Evolutionary conservation across 495 filamentous ascomycete species (phyloP).

Genomic region (Glonium stellatum): DNA sequence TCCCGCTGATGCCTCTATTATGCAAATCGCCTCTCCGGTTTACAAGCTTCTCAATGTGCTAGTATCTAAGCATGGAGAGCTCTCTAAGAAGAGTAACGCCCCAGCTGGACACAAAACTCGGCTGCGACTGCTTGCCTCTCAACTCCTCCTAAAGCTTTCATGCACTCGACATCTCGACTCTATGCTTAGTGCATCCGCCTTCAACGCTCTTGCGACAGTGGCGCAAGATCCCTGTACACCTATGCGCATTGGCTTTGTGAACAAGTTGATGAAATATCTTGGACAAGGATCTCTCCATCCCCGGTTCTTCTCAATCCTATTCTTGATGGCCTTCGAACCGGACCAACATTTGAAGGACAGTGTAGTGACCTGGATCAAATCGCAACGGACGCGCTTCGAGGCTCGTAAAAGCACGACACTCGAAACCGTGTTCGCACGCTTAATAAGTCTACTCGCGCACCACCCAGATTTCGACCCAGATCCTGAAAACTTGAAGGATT

Average conservation of each 20-base stretch:
- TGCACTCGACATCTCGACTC: constrained; percentile 65
- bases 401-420: constrained; percentile 54
- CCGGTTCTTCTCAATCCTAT: constrained; percentile 82
- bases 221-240: constrained; percentile 68
- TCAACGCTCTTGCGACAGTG: constrained; percentile 71
- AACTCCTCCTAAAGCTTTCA: constrained; percentile 77
- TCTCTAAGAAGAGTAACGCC: constrained; percentile 66
- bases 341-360: constrained; percentile 56
- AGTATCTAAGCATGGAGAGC: constrained; percentile 66
- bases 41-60: constrained; percentile 72
- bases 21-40: constrained; percentile 57
- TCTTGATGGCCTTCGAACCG: constrained; percentile 87
- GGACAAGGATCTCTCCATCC: constrained; percentile 57
- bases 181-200: constrained; percentile 61
- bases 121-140: constrained; percentile 74
- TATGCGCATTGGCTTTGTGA: constrained; percentile 71
- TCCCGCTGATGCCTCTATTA: constrained; percentile 49
- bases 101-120: constrained; percentile 66
- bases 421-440: constrained; percentile 76
- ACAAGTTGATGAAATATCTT: constrained; percentile 80
- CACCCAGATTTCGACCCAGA: constrained; percentile 81
- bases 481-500: constrained; percentile 65
- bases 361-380: constrained; percentile 81
- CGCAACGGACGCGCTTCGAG: constrained; percentile 51
- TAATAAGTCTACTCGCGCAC: constrained; percentile 83